Evolutionary conservation across 208 protist species (phyloP), one percentile per base, ranked within the genome.

Genomic region (Trypanosoma scelopori): DNA sequence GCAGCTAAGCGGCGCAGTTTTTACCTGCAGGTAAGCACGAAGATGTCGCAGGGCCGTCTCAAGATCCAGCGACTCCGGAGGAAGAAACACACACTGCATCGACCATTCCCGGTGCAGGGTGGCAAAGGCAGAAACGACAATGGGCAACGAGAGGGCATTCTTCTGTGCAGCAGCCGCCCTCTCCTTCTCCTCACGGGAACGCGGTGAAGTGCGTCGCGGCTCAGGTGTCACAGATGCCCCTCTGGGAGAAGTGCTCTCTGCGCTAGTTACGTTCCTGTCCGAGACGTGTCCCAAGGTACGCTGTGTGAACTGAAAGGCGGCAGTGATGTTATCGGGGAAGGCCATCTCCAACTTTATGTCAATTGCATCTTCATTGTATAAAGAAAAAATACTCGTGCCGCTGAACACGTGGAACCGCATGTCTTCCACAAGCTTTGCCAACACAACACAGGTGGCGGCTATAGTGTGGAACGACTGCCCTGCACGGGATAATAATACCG

Each of bases 341-440:
- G 65, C 22, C 12, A 59, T 28, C 20, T 74, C 65, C 6, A 52
- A 43, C 3, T 56, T 45, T 42, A 84, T 18, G 16, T 78, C 48
- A 49, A 87, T 79, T 39, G 71, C 35, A 23, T 88, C 81, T 48
- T 94, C 80, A 12, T 47, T 62, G 70, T 94, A 91, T 37, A 83
- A 65, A 50, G 64, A 64, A 60, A 89, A 85, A 15, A 77, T 69
- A 56, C 76, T 78, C n/a, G 83, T 84, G 32, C 77, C 78, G 41
- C 74, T 83, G 56, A 89, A 88, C 18, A 89, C 83, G 47, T 85
- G 73, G 16, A 72, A 71, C 47, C 68, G 61, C 88, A 94, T 94
- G 49, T 88, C 80, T 5, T 70, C 57, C 20, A 91, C 73, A 37
- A 94, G 65, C 20, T 72, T 73, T 9, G 88, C 84, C 12, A 91